phyloP scores from a whole-genome alignment of 1,284 basidiomycete genomes.

The Rhizoctonia solani region DNA sequence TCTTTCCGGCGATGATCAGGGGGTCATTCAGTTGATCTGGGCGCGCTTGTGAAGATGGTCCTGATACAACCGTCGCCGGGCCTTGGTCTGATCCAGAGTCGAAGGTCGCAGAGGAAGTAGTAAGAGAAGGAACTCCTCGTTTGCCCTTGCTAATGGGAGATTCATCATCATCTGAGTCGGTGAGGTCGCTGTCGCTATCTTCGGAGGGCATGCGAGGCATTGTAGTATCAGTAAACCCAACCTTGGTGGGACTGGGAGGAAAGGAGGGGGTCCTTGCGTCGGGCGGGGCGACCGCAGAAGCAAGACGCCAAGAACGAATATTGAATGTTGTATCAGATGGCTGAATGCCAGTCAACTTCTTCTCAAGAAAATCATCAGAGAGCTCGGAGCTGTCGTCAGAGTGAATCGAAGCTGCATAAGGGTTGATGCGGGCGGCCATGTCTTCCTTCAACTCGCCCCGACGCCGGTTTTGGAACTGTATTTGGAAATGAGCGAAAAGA shows the following conservation, averaged over 20 bases:
- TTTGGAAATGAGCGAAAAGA: neutral
- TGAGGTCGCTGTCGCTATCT: slow-evolving; percentile 21
- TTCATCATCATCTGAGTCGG: slow-evolving; percentile 19
- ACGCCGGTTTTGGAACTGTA: slow-evolving; percentile 23
- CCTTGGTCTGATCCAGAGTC: slow-evolving; percentile 21
- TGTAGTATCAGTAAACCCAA: slow-evolving; percentile 1
- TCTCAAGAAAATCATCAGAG: slow-evolving; percentile 24
- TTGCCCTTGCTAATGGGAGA: neutral
- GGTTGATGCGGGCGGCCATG: slow-evolving; percentile 11
- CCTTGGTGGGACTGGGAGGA: slow-evolving; percentile 21
- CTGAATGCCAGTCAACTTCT: neutral
- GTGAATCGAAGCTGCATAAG: slow-evolving; percentile 9
- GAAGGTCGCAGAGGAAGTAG: slow-evolving; percentile 17
- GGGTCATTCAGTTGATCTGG: neutral
- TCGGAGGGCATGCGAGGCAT: neutral
- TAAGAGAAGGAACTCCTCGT: slow-evolving; percentile 11
- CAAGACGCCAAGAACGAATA: slow-evolving; percentile 27
- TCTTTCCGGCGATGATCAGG: neutral
- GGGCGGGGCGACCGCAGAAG: slow-evolving; percentile 15
- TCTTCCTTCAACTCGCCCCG: slow-evolving; percentile 28
- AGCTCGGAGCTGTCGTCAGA: slow-evolving; percentile 12
- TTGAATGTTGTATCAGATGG: slow-evolving; percentile 22
- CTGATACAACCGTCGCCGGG: neutral
- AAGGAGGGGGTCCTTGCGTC: neutral
- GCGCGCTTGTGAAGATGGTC: neutral